Evolutionary conservation across 2,329 filamentous ascomycete genomes (phyloP).

Genomic region (Pyrenophora teres): DNA sequence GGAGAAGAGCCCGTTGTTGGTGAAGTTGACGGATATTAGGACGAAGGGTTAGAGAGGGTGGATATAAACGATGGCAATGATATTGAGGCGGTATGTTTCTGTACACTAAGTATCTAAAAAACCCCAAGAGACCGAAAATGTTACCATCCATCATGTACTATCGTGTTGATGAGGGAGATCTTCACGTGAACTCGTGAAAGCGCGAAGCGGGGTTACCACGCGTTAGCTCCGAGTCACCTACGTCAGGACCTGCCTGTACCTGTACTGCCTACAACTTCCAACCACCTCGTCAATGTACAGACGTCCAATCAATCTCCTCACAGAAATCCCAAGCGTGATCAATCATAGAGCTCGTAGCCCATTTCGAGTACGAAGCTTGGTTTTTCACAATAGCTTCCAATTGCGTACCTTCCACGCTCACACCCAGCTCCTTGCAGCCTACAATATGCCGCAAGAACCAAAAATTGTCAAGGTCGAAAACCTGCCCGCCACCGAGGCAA

Average conservation of each 20-base stretch:
- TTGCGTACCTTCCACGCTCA: conserved; percentile 21
- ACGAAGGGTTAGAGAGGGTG: conserved; percentile 9
- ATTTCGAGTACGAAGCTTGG: neutral
- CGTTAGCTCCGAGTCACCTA: conserved; percentile 13
- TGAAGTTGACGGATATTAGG: conserved; percentile 38
- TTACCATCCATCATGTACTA: too few relatives aligned
- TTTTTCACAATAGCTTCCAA: neutral
- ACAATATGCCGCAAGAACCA: conserved; percentile 41
- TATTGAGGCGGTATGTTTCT: too few relatives aligned
- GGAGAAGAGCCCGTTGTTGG: conserved; percentile 42
- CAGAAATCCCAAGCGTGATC: neutral
- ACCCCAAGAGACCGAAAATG: too few relatives aligned
- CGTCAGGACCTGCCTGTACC: conserved; percentile 10
- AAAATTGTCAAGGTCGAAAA: conserved; percentile 50
- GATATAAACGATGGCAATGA: too few relatives aligned
- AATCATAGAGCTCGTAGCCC: neutral
- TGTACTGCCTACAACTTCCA: neutral
- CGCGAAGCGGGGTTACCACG: conserved; percentile 15
- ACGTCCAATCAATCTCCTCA: neutral
- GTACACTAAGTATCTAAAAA: too few relatives aligned
- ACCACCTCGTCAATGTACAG: conserved; percentile 1
- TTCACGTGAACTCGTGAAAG: conserved; percentile 15
- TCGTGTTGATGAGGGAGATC: too few relatives aligned
- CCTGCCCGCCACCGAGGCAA: conserved; percentile 57
- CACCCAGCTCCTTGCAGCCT: conserved; percentile 23